These are phyloP conservation scores for Metarhizium guizhouense DNA, from an alignment of 2,329 filamentous ascomycete species.

Conservation along the genomic window DNA sequence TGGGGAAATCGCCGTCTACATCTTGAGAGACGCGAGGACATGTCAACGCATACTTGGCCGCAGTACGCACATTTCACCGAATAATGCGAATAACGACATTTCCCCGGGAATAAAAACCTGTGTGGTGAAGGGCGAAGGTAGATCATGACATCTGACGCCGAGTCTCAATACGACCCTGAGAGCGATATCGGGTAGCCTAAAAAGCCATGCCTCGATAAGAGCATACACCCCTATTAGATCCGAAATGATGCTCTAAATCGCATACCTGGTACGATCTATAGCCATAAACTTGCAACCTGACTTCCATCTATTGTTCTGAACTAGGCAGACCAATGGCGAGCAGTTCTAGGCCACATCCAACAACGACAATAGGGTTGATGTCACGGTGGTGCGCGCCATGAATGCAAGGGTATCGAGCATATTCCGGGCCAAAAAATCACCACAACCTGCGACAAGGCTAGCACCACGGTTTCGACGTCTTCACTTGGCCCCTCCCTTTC, in stretches of 20 bases:
- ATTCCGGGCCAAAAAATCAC: neutral
- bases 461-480: too few species aligned
- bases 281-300: neutral
- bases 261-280: neutral
- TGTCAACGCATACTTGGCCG: too few species aligned
- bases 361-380: neutral
- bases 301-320: neutral
- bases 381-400: neutral
- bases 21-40: too few species aligned
- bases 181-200: neutral
- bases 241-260: neutral
- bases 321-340: neutral
- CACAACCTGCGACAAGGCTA: slow-evolving; percentile 18
- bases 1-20: too few species aligned
- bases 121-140: too few species aligned
- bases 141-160: too few species aligned
- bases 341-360: neutral
- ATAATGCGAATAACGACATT: too few species aligned
- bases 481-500: slow-evolving; percentile 49
- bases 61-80: too few species aligned
- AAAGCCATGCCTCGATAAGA: neutral
- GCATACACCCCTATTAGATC: neutral
- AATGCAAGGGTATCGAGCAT: neutral
- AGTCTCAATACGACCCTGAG: neutral
- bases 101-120: too few species aligned